Conservation (phyloP, 208 protist genomes). For the Wallacemonas sp. region DNA sequence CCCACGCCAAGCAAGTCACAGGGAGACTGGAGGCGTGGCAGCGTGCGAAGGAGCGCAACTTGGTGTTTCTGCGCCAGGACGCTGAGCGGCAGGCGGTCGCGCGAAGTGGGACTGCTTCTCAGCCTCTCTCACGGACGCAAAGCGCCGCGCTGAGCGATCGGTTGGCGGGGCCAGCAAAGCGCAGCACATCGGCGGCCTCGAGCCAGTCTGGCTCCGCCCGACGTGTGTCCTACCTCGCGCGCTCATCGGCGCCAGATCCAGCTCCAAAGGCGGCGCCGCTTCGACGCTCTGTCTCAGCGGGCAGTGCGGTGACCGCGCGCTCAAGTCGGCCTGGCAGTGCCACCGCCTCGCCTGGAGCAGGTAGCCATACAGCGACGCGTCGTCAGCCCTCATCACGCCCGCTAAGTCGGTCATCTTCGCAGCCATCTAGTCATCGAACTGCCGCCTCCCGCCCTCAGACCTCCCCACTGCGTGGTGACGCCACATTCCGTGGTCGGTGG, state of each 20-base stretch:
- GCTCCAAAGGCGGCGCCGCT: not conserved
- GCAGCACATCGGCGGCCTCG: not conserved
- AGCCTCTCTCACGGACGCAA: not conserved
- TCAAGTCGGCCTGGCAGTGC: not conserved
- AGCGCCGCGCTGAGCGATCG: conserved; percentile 3
- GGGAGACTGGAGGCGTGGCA: conserved; percentile 61
- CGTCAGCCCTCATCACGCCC: not conserved
- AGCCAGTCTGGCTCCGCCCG: too few relatives aligned
- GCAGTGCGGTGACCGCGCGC: not conserved
- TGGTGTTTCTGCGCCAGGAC: conserved; percentile 28
- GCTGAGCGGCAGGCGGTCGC: conserved; percentile 13
- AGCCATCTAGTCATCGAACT: not conserved
- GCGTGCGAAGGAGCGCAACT: conserved; percentile 29
- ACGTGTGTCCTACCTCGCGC: too few relatives aligned
- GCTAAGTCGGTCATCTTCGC: not conserved
- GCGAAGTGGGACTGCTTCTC: not conserved
- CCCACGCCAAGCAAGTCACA: conserved; percentile 32
- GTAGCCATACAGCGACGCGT: too few relatives aligned
- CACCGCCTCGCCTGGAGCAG: not conserved
- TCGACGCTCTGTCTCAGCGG: not conserved
- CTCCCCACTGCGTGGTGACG: not conserved
- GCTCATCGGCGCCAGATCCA: too few relatives aligned
- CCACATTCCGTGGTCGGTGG: conserved; percentile 6
- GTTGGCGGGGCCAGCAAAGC: not conserved
- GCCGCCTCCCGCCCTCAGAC: too few relatives aligned